Base-by-base conservation (phyloP, 2,329 filamentous ascomycete genomes). In the Fusarium sp. region DNA sequence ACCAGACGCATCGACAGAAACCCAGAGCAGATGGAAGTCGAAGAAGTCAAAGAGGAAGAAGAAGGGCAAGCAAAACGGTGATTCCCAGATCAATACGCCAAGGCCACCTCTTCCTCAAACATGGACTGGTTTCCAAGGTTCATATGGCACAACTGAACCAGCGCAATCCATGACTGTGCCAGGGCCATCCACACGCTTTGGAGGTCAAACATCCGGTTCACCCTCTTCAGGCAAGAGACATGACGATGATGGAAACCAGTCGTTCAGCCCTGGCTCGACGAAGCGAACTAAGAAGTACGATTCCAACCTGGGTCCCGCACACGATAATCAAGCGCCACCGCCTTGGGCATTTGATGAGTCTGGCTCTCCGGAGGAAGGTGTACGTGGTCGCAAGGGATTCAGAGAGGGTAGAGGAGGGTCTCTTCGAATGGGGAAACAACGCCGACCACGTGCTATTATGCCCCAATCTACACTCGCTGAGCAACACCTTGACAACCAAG, bases 391-490 rank as follows among this genome's bases (percentile, higher is more conserved):
- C 9, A 69, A 66, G 11, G 65, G 63, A 14, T 80, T 76, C 18
- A 72, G 76, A 29, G 63, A 71, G 38, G 66, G 73, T 25, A 74
- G 72, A 10, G 78, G 77, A n/a, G 78, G 77, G 20, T 81, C 80
- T 4, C 71, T 81, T 29, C 75, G 74, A 9, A 61, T 79, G 23
- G 64, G 67, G 3, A 79, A 79, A 65, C 73, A 74, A 51, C 76
- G 77, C 25, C 76, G 71, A 31, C 65, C 68, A 13, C 71, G 67
- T 14, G 44, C 65, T 23, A 20, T 72, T 11, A 57, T 67, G 58
- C 53, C 65, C 16, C 62, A 53, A n/a, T 49, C 73, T 40, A 57
- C 58, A 18, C 62, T 72, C 10, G 51, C 61, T 42, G 71, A 69
- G 55, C 63, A 70, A 25, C 59, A 33, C n/a, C 14, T 38, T 16